Percentiles rank a stretch among this genome's conserved stretches.
These are phyloP conservation scores for Xylariomycetidae sp. DNA, from an alignment of 2,329 filamentous ascomycete species.

Conservation along the genomic window DNA sequence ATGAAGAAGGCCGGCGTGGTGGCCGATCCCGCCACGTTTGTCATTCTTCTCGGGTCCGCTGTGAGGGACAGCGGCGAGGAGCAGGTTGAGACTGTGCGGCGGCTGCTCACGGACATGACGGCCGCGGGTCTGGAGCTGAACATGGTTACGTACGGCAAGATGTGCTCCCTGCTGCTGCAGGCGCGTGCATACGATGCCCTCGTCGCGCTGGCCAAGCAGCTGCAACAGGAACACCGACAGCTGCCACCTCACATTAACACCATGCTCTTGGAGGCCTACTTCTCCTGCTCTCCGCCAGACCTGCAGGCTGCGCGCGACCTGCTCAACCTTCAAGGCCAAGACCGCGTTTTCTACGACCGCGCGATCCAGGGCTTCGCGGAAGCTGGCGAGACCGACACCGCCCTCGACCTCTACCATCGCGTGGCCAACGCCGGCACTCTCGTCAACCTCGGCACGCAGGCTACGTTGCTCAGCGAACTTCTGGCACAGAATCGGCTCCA, in stretches of 20 bases:
- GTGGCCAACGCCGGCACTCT: conserved; percentile 34
- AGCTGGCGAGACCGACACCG: conserved; percentile 42
- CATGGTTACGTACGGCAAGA: conserved; percentile 59
- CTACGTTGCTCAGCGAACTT: conserved; percentile 33
- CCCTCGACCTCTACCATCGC: conserved; percentile 43
- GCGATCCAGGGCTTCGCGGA: conserved; percentile 58
- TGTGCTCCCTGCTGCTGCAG: conserved; percentile 59
- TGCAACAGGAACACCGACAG: conserved; percentile 46
- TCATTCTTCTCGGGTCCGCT: conserved; percentile 67
- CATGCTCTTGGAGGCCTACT: conserved; percentile 63
- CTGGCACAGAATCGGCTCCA: conserved; percentile 12
- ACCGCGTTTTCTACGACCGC: conserved; percentile 40
- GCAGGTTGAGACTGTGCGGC: conserved; percentile 46
- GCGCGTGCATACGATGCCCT: conserved; percentile 43
- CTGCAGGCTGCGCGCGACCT: conserved; percentile 54
- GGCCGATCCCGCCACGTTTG: conserved; percentile 66
- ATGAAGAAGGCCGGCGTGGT: conserved; percentile 53
- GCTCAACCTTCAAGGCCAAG: conserved; percentile 37
- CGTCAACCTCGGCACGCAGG: conserved; percentile 37
- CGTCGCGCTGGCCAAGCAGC: conserved; percentile 55
- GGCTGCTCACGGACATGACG: conserved; percentile 53
- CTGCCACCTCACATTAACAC: conserved; percentile 66
- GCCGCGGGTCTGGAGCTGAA: conserved; percentile 52
- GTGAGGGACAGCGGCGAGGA: no score
- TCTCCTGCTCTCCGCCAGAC: conserved; percentile 52